Percentiles rank a stretch among this genome's conserved stretches.
These are phyloP conservation scores for Xylaria sp. DNA, from an alignment of 2,329 filamentous ascomycete species.

Conservation along the genomic window DNA sequence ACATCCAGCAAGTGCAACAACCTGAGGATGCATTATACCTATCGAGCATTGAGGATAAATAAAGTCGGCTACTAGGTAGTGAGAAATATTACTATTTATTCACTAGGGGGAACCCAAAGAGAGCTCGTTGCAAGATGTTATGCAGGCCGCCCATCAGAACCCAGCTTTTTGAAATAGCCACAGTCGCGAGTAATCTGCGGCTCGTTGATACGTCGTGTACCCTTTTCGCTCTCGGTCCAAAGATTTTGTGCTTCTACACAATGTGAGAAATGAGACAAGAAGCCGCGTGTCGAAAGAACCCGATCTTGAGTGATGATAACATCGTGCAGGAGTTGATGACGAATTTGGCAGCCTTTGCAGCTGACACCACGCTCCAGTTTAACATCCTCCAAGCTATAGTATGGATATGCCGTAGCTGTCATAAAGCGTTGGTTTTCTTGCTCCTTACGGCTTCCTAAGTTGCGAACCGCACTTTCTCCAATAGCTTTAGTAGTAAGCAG, in stretches of 20 bases:
- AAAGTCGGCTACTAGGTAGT: too few species aligned
- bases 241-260: constrained; percentile 35
- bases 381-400: constrained; percentile 36
- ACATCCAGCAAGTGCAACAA: too few species aligned
- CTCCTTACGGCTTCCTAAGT: constrained; percentile 24
- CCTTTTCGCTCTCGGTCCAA: constrained; percentile 37
- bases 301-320: constrained; percentile 18
- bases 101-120: neutral
- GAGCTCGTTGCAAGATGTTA: constrained; percentile 5
- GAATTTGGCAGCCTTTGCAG: constrained; percentile 40
- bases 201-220: constrained; percentile 22
- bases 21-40: too few species aligned
- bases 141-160: neutral
- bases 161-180: constrained; percentile 26
- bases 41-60: too few species aligned
- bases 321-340: constrained; percentile 13
- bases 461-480: constrained; percentile 14
- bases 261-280: constrained; percentile 38
- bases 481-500: constrained; percentile 7
- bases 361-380: constrained; percentile 41
- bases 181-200: constrained; percentile 26
- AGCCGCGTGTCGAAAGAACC: constrained; percentile 34
- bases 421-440: constrained; percentile 36
- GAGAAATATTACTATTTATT: too few species aligned
- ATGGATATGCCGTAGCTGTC: constrained; percentile 40